phyloP scores from a whole-genome alignment of 2,329 filamentous ascomycete species.

The Tetracladium maxilliforme region DNA sequence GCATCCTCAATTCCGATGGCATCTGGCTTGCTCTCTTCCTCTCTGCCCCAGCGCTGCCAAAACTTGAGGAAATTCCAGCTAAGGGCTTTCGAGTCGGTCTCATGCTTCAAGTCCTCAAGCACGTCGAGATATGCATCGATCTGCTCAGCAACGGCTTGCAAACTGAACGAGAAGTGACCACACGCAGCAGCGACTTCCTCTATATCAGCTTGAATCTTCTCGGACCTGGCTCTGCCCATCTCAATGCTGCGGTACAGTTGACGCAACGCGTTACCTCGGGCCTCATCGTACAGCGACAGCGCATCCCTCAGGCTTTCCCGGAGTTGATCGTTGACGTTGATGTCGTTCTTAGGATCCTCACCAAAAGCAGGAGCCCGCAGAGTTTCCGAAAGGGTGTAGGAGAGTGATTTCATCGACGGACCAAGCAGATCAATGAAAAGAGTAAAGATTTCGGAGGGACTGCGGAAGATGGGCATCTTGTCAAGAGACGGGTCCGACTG shows the following conservation, averaged over 20 bases:
- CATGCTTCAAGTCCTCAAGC: conserved; percentile 70
- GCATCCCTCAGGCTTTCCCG: conserved; percentile 69
- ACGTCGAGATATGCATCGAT: conserved; percentile 72
- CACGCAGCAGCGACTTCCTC: conserved; percentile 97
- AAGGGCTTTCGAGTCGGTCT: too few relatives aligned
- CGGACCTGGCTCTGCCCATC: conserved; percentile 49
- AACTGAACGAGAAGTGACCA: conserved; percentile 86
- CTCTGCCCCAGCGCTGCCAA: conserved; percentile 32
- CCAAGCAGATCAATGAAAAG: conserved; percentile 81
- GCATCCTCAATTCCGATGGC: too few relatives aligned
- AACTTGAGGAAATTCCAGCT: conserved; percentile 82
- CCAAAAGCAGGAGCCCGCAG: conserved; percentile 78
- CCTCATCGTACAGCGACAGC: conserved; percentile 61
- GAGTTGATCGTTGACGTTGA: conserved; percentile 68
- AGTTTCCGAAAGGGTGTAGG: conserved; percentile 78
- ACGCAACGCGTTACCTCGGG: conserved; percentile 61
- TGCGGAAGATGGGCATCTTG: conserved; percentile 26
- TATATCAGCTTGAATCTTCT: conserved; percentile 77
- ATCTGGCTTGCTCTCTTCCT: too few relatives aligned
- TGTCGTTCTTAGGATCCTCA: conserved; percentile 46
- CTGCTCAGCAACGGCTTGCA: conserved; percentile 84
- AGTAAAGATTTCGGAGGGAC: conserved; percentile 76
- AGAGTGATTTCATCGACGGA: conserved; percentile 92
- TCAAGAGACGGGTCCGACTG: conserved; percentile 9
- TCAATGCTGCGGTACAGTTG: conserved; percentile 72